Base-by-base conservation (phyloP, 805 yeast genomes). In the Starmerella sp. region DNA sequence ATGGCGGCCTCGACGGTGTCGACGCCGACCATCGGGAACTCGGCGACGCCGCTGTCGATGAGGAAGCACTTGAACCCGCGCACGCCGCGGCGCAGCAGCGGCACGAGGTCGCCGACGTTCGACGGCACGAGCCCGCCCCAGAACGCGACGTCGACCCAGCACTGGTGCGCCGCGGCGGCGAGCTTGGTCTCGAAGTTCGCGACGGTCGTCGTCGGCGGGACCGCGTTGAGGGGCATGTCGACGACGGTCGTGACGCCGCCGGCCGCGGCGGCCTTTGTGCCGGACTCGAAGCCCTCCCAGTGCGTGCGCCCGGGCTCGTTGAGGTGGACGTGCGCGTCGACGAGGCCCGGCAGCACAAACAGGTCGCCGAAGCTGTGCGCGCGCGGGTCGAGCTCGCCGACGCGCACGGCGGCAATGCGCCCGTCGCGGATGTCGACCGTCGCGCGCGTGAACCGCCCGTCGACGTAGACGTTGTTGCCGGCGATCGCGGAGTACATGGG, bases 221-320 rank as follows among this genome's bases (percentile, higher is more conserved):
- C 83, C 5, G 97, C 96, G 68, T 90, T 90, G 66, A 90, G 73
- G 0, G 97, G 97, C 97, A 90, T 90, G 68, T 90, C 97, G 22
- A 90, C 79, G 15, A 90, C 95, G 0, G 97, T 89, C 30, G 97
- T 90, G 48, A 90, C 97, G 57, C 97, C 97, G 28, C 97, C 97
- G 10, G 91, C 77, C 0, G 95, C 95, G 0, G 97, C 97, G 2
- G 96, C 86, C 66, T 83, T 83, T 0, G 97, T 91, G 0, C 97
- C 97, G 0, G 95, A 84, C 29, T 82, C 95, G 68, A 91, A 90
- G 1, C 97, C 97, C 69, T 90, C 97, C 97, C 97, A 90, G 58
- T 88, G 95, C 1, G 97, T 90, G 63, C 97, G 75, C 10, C 97
- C 97, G 0, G 97, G 97, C 63, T 91, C 97, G 68, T 90, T 90